Conservation (phyloP, 2,329 filamentous ascomycete genomes). For the Lasiodiplodia hormozganensis region DNA sequence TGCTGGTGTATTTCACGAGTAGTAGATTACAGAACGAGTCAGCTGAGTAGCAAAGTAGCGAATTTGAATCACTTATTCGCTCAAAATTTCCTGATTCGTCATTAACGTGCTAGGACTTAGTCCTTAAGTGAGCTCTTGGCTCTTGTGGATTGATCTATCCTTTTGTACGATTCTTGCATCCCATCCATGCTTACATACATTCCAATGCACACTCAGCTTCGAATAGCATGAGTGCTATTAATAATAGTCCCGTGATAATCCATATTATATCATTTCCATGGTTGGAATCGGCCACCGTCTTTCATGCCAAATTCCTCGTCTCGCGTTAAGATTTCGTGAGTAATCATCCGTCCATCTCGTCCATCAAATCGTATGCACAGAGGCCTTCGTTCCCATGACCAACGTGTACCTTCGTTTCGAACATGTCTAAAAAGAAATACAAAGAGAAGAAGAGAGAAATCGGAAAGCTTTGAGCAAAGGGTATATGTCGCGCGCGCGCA, state of each 20-base stretch:
- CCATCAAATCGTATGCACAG: constrained; percentile 24
- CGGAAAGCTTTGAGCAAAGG: background rate
- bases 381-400: background rate
- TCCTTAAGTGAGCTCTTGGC: background rate
- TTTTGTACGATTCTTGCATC: background rate
- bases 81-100: background rate
- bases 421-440: constrained; percentile 6
- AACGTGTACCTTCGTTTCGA: constrained; percentile 11
- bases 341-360: constrained; percentile 5
- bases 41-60: constrained; percentile 4
- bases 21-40: background rate
- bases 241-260: constrained; percentile 9
- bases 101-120: background rate
- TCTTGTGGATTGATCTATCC: background rate
- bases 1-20: too few relatives aligned
- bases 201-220: background rate
- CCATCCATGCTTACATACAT: background rate
- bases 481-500: constrained; percentile 17
- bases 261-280: constrained; percentile 5
- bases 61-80: constrained; percentile 10
- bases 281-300: background rate
- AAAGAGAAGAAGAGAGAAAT: constrained; percentile 1
- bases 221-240: constrained; percentile 1
- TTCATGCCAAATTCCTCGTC: background rate
- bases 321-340: background rate